Evolutionary conservation across 495 filamentous ascomycete species (phyloP).

Genomic region (Xylaria castorea): DNA sequence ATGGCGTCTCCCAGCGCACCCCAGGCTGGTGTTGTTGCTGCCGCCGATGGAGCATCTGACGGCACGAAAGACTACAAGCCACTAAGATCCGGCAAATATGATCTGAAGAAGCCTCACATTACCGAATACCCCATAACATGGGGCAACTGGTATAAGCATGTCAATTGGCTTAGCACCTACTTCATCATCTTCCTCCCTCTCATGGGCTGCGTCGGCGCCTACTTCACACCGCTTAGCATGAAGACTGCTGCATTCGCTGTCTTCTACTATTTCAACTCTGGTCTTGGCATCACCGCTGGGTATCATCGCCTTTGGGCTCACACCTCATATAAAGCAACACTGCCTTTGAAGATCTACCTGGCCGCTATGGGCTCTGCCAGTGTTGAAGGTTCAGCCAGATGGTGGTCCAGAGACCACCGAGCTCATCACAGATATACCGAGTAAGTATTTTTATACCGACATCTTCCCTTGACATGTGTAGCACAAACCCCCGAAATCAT

Average conservation of each 20-base stretch:
- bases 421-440: constrained; percentile 99
- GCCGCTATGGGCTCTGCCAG: constrained; percentile 92
- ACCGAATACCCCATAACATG: constrained; percentile 73
- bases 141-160: constrained; percentile 93
- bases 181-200: constrained; percentile 88
- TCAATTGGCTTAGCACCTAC: constrained; percentile 92
- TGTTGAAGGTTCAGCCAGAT: constrained; percentile 93
- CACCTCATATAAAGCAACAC: constrained; percentile 87
- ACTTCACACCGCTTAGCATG: constrained; percentile 78
- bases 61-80: constrained; percentile 58
- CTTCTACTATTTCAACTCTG: constrained; percentile 90
- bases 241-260: constrained; percentile 85
- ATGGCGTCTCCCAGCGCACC: constrained; percentile 52
- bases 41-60: constrained; percentile 49
- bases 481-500: background rate
- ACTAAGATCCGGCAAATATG: constrained; percentile 52
- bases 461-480: background rate
- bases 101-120: constrained; percentile 60
- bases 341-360: constrained; percentile 90
- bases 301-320: constrained; percentile 97
- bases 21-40: constrained; percentile 35
- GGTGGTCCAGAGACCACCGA: constrained; percentile 97
- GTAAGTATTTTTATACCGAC: constrained; percentile 4
- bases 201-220: constrained; percentile 74
- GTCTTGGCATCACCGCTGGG: constrained; percentile 86